Percentiles rank a stretch among this genome's conserved stretches.
Evolutionary conservation across 75 land plant genomes (phyloP).

Genomic region (Pinus taeda): DNA sequence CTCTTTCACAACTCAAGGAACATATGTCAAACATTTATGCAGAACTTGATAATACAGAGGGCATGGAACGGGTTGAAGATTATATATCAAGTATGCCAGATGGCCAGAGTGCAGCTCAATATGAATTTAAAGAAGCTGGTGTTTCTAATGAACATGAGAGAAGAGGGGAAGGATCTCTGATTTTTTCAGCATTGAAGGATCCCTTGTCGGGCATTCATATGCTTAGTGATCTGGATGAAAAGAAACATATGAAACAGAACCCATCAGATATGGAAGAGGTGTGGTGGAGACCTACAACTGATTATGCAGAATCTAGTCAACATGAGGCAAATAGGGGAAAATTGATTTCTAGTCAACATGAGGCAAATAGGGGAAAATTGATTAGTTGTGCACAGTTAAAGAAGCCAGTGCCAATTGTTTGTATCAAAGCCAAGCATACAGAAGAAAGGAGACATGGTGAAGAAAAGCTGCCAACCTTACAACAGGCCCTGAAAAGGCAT

Average conservation of each 20-base stretch:
- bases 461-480: neutral
- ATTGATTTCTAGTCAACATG: neutral
- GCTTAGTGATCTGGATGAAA: neutral
- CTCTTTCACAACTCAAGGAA: constrained; percentile 7
- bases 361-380: neutral
- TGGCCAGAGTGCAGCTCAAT: neutral
- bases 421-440: constrained; percentile 3
- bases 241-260: neutral
- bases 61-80: constrained; percentile 14
- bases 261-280: neutral
- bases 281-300: neutral
- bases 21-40: constrained; percentile 1
- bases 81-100: neutral
- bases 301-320: neutral
- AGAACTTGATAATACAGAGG: neutral
- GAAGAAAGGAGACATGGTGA: neutral
- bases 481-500: neutral
- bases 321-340: neutral
- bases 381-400: neutral
- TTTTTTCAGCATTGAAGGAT: neutral
- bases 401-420: constrained; percentile 7
- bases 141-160: neutral
- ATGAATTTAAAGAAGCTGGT: neutral
- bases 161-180: neutral
- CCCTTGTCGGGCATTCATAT: neutral